Conservation (phyloP, 768 basidiomycete genomes). For the Rhizopogon vesiculosus region DNA sequence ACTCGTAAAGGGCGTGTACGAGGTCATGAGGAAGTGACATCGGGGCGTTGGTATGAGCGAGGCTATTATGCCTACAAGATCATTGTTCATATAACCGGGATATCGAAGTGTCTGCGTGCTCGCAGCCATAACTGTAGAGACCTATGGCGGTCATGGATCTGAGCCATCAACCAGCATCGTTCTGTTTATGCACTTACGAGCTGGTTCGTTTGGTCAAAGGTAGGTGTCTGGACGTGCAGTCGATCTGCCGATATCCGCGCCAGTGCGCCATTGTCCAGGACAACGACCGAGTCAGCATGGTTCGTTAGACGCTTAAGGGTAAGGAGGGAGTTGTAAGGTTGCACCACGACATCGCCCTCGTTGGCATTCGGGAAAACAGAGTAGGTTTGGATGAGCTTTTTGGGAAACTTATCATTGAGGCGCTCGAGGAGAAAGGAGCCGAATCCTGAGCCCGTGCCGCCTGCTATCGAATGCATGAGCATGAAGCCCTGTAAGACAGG, state of each 20-base stretch:
- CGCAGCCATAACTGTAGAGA: slow-evolving; percentile 96
- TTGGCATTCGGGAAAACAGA: slow-evolving; percentile 95
- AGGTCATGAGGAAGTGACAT: slow-evolving; percentile 98
- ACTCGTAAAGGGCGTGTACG: slow-evolving; percentile 96
- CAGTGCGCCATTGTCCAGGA: slow-evolving; percentile 93
- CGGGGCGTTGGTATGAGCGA: slow-evolving; percentile 95
- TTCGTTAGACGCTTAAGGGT: slow-evolving; percentile 92
- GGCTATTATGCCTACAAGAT: slow-evolving; percentile 94
- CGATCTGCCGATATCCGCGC: slow-evolving; percentile 91
- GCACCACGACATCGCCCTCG: slow-evolving; percentile 96
- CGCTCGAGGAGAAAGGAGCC: slow-evolving; percentile 98
- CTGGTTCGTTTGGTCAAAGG: slow-evolving; percentile 91
- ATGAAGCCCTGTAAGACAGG: slow-evolving; percentile 80
- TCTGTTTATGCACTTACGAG: slow-evolving; percentile 45
- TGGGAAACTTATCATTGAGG: slow-evolving; percentile 95
- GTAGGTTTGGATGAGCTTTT: slow-evolving; percentile 98
- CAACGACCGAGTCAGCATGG: slow-evolving; percentile 96
- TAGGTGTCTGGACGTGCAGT: slow-evolving; percentile 80
- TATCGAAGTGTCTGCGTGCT: slow-evolving; percentile 96
- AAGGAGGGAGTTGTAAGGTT: slow-evolving; percentile 94
- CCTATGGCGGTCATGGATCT: slow-evolving; percentile 39
- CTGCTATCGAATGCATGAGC: slow-evolving; percentile 98
- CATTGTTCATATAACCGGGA: slow-evolving; percentile 99
- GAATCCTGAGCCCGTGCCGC: slow-evolving; percentile 96
- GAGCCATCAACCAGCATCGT: not conserved